Evolutionary conservation across 495 filamentous ascomycete genomes (phyloP).

Genomic region (Penicillium desertorum): DNA sequence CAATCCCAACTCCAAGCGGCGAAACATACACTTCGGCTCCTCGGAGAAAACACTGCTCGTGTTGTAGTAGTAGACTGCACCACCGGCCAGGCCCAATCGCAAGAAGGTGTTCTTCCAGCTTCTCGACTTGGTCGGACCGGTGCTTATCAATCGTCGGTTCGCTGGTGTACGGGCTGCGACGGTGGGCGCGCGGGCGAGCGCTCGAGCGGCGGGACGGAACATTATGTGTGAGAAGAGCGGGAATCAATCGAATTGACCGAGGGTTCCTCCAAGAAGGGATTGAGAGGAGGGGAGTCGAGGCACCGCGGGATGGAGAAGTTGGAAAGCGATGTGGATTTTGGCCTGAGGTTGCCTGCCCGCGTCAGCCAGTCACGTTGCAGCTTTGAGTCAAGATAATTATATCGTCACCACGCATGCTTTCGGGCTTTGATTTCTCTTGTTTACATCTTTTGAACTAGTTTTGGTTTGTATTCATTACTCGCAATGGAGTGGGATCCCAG

Average conservation of each 20-base stretch:
- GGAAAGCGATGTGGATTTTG: conserved; percentile 30
- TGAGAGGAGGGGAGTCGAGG: conserved; percentile 12
- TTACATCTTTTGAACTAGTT: background rate
- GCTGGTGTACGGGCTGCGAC: conserved; percentile 41
- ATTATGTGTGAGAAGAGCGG: conserved; percentile 40
- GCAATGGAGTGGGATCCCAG: conserved; percentile 55
- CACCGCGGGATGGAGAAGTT: conserved; percentile 24
- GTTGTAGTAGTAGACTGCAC: conserved; percentile 88
- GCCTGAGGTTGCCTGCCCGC: conserved; percentile 25
- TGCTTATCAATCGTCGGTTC: conserved; percentile 68
- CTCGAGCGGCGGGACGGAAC: conserved; percentile 61
- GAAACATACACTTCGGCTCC: conserved; percentile 68
- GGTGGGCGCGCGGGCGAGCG: conserved; percentile 49
- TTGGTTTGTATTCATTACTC: background rate
- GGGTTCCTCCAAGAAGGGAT: conserved; percentile 17
- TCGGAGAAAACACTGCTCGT: conserved; percentile 85
- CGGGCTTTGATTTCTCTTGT: background rate
- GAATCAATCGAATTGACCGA: conserved; percentile 17
- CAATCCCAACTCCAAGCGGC: conserved; percentile 1
- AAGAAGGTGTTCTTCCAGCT: conserved; percentile 77
- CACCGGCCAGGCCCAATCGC: conserved; percentile 74
- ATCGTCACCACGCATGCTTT: conserved; percentile 12
- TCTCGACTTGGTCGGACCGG: conserved; percentile 64
- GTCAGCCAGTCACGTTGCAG: conserved; percentile 33
- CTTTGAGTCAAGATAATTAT: conserved; percentile 16